These are phyloP conservation scores for Trifolium dubium DNA, from an alignment of 306 rosid genomes.

Conservation along the genomic window DNA sequence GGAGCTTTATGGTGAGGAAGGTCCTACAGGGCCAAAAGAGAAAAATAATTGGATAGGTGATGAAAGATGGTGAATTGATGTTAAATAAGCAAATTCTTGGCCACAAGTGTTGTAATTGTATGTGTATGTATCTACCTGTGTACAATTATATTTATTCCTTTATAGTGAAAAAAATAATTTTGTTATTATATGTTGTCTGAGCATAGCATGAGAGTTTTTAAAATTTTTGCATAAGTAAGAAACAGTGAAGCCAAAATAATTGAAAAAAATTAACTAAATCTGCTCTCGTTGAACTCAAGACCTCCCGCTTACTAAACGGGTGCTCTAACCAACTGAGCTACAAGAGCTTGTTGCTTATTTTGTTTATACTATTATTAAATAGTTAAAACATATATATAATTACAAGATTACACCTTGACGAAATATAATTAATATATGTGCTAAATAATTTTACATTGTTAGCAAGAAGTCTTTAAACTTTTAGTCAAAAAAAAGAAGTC, in stretches of 20 bases:
- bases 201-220: not conserved
- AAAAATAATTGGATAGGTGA: slow-evolving; percentile 57
- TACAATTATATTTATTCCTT: not conserved
- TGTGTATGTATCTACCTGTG: not conserved
- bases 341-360: not conserved
- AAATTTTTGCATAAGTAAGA: not conserved
- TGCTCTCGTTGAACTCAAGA: slow-evolving; percentile 51
- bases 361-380: not conserved
- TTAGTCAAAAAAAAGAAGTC: too few species aligned
- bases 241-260: not conserved
- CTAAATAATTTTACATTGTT: too few species aligned
- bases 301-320: slow-evolving; percentile 60
- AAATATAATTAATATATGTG: too few species aligned
- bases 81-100: slow-evolving; percentile 10
- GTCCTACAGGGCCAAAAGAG: slow-evolving; percentile 59
- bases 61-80: slow-evolving; percentile 52
- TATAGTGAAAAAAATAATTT: not conserved
- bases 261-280: not conserved
- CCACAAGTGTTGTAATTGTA: slow-evolving; percentile 34
- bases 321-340: slow-evolving; percentile 60
- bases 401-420: too few species aligned
- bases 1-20: slow-evolving; percentile 54
- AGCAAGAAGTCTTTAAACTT: too few species aligned
- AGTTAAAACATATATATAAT: too few species aligned
- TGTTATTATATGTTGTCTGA: not conserved